These are phyloP conservation scores for Hirsutella minnesotensis DNA, from an alignment of 2,329 filamentous ascomycete species.

Conservation along the genomic window DNA sequence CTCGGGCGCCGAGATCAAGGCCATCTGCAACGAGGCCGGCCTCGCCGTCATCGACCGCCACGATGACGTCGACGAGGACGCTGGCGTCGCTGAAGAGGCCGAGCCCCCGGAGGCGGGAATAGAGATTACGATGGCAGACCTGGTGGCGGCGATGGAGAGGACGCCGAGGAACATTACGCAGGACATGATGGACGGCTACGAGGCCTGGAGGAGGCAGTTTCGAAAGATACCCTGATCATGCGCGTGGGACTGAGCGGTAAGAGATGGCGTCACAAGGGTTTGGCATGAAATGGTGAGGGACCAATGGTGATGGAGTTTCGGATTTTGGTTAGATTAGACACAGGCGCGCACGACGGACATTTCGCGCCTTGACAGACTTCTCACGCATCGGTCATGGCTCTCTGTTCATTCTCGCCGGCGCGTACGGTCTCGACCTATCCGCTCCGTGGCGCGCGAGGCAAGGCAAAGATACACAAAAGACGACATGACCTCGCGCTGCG, in stretches of 20 bases:
- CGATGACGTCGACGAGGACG: constrained; percentile 13
- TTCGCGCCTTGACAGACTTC: too few species aligned
- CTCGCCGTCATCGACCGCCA: constrained; percentile 28
- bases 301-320: too few species aligned
- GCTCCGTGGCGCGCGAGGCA: too few species aligned
- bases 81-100: neutral
- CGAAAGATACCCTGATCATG: constrained; percentile 7
- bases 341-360: too few species aligned
- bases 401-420: too few species aligned
- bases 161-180: constrained; percentile 47
- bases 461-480: too few species aligned
- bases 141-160: constrained; percentile 27
- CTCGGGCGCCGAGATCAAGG: constrained; percentile 71
- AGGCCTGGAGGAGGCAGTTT: constrained; percentile 39
- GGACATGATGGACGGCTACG: constrained; percentile 45
- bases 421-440: too few species aligned
- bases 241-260: neutral
- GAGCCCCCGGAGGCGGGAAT: constrained; percentile 13
- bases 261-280: too few species aligned
- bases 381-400: too few species aligned
- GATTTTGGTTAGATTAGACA: too few species aligned
- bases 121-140: constrained; percentile 29
- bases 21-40: constrained; percentile 35
- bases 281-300: too few species aligned
- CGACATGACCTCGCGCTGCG: too few species aligned